Percentiles rank a stretch among this genome's conserved stretches.
phyloP scores from a whole-genome alignment of 805 yeast species.

The Saccharomycopsis sp. region DNA sequence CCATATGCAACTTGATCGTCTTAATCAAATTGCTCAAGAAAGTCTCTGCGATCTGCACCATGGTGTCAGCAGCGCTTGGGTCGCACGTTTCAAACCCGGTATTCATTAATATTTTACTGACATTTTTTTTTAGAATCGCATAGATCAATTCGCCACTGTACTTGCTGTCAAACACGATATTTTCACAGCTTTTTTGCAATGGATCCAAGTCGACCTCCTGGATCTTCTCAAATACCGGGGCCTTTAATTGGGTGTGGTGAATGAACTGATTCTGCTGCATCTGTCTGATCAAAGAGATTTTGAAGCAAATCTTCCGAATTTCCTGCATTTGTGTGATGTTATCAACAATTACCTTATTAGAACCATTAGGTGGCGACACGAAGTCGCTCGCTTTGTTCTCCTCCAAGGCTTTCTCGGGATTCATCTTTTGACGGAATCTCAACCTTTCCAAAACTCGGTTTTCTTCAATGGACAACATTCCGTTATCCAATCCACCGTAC shows the following conservation, averaged over 20 bases:
- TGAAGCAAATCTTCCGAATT: conserved; percentile 80
- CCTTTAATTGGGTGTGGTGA: conserved; percentile 65
- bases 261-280: conserved; percentile 79
- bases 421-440: conserved; percentile 8
- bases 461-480: conserved; percentile 39
- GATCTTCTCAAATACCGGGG: conserved; percentile 58
- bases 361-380: conserved; percentile 44
- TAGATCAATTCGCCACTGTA: conserved; percentile 55
- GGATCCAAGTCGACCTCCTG: conserved; percentile 76
- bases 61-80: conserved; percentile 64
- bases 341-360: conserved; percentile 50
- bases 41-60: conserved; percentile 78
- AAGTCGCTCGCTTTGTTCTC: conserved; percentile 33
- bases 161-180: conserved; percentile 46
- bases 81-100: conserved; percentile 86
- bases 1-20: conserved; percentile 64
- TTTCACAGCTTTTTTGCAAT: conserved; percentile 59
- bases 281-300: conserved; percentile 78
- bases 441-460: conserved; percentile 28
- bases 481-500: conserved; percentile 47
- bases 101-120: conserved; percentile 80
- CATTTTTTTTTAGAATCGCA: conserved; percentile 58
- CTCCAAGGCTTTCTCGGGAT: conserved; percentile 32
- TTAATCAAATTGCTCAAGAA: conserved; percentile 69
- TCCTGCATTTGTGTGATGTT: conserved; percentile 81